These are phyloP conservation scores for Barbarea vulgaris DNA, from an alignment of 345 rosid genomes.

Conservation along the genomic window DNA sequence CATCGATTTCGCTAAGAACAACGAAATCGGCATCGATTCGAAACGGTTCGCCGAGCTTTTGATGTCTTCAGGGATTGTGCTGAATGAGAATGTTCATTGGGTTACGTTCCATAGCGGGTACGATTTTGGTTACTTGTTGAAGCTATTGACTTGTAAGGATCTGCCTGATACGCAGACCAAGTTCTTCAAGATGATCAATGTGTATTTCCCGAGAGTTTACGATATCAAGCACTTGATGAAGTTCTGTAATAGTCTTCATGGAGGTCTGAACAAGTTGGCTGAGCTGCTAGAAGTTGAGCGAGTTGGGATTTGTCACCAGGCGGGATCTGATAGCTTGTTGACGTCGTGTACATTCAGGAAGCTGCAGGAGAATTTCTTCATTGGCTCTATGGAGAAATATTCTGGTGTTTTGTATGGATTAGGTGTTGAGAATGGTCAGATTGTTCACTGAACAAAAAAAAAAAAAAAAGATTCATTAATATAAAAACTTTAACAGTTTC, in stretches of 20 bases:
- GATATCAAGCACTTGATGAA: conserved; percentile 76
- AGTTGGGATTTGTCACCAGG: conserved; percentile 76
- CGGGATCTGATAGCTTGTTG: conserved; percentile 83
- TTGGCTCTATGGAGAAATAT: conserved; percentile 61
- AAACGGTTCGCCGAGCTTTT: conserved; percentile 56
- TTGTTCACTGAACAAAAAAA: conserved; percentile 45
- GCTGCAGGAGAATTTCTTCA: conserved; percentile 66
- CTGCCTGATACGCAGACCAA: conserved; percentile 54
- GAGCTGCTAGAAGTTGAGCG: conserved; percentile 68
- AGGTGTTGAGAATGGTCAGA: conserved; percentile 67
- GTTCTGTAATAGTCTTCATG: conserved; percentile 73
- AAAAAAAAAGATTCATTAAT: neutral
- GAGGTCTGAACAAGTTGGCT: conserved; percentile 78
- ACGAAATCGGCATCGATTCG: conserved; percentile 56
- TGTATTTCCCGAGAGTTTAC: conserved; percentile 63
- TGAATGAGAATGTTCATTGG: conserved; percentile 73
- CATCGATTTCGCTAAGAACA: conserved; percentile 67
- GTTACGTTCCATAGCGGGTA: conserved; percentile 80
- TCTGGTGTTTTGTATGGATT: conserved; percentile 79
- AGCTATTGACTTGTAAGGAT: conserved; percentile 62
- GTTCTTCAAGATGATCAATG: conserved; percentile 56
- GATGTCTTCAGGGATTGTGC: conserved; percentile 77
- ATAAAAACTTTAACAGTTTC: neutral
- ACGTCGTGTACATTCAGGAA: conserved; percentile 76
- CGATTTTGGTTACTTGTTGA: conserved; percentile 82